Evolutionary conservation across 768 basidiomycete genomes (phyloP), one percentile per base, ranked within the genome.

Genomic region (Leucosporidium yakuticum): DNA sequence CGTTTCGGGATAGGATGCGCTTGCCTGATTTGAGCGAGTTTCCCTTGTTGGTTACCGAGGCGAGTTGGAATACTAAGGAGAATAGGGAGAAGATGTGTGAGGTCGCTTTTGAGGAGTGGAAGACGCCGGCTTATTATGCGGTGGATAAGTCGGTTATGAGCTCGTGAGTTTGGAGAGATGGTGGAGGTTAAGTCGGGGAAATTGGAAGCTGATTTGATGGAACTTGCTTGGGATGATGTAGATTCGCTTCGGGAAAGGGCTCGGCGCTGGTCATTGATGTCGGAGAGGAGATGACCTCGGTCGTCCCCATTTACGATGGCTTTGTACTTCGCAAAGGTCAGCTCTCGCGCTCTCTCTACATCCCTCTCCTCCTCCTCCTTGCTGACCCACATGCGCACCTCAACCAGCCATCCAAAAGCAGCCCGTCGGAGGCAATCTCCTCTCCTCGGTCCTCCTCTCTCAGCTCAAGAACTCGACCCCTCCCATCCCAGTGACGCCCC

Each of bases 261-360:
- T 93, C 96, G n/a, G 94, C 96, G 3, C 83, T 98, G 57, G 91
- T 99, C 2, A 86, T 99, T 51, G 96, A 99, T 74, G 85, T 98
- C 57, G 96, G 96, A 7, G 88, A 91, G 70, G 84, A 88, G 19
- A 86, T 87, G 77, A 88, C 89, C 20, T 95, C 90, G 74, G 90
- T 95, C 20, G 92, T 91, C 1, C 96, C 96, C 8, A 89, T 99
- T 25, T 91, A 94, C 6, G 96, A 99, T 74, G 96, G 96, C 6
- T 99, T 97, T 75, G 96, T 98, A 53, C 85, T 99, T 54, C 84
- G 94, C 75, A 96, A 95, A 85, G 95, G 95, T 88, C 55, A 55
- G 77, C n/a, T 60, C 15, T 20, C 51, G 54, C 4, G 8, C 7
- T 21, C n/a, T 48, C 9, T 14, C n/a, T 6, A 21, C 21, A 47